Evolutionary conservation across 2,329 filamentous ascomycete genomes (phyloP), one percentile per base, ranked within the genome.

Genomic region (Sordariomycetes sp.): DNA sequence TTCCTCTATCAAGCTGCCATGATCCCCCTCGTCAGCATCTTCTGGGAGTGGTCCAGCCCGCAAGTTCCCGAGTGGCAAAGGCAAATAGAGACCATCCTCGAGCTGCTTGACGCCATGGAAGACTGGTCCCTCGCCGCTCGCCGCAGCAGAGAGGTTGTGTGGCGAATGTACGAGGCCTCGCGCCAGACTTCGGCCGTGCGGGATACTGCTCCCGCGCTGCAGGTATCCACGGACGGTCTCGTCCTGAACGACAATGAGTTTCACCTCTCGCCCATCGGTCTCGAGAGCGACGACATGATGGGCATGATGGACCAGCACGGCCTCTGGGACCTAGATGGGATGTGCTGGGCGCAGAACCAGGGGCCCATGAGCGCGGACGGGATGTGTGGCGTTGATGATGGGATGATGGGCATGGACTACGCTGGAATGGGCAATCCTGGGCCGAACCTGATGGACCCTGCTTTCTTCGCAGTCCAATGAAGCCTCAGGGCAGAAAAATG

Each of bases 1-100:
- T 81, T 86, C 56, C 70, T 85, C 39, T 88, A 86, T 58, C 83
- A 88, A 53, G 82, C 83, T 0, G 76, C 75, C 42, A 84, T 88
- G 78, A 77, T 88, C 8, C 83, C 83, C 0, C 68, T 90, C 2
- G 72, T 90, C 9, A 81, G 75, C 16, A 64, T 88, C 10, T 86
- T 86, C 52, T 81, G 75, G 64, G 79, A 86, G 50, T 65, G 61
- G 56, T 59, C 64, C 38, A 66, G 58, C 47, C 61, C 65, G 8
- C 58, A 59, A 21, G 62, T 69, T 15, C 49, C 59, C 10, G 63
- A 68, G 41, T 77, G 72, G 66, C 66, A 69, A 43, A 63, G 64
- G 43, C 71, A 75, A 50, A 69, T 78, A 33, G 72, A 76, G 44
- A 67, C 66, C 3, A 65, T 75, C 21, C 64, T 79, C 6, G 67